These are phyloP conservation scores for Aspergillus melleus DNA, from an alignment of 2,329 filamentous ascomycete species.

Conservation along the genomic window DNA sequence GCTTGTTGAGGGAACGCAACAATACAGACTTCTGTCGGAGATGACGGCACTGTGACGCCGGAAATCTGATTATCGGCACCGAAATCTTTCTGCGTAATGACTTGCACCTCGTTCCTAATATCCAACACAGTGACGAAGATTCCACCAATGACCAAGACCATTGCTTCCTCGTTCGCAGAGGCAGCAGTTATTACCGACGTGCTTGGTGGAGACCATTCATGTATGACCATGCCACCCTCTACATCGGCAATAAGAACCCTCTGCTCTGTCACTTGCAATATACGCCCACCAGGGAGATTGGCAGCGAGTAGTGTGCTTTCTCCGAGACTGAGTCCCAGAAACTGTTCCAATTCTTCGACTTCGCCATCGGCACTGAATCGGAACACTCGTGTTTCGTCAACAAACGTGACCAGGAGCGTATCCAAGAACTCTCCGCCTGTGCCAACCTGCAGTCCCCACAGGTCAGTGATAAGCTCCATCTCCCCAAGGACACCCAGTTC, in stretches of 20 bases:
- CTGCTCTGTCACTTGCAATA: constrained; percentile 75
- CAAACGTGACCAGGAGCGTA: constrained; percentile 75
- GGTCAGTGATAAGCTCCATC: constrained; percentile 68
- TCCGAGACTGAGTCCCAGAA: constrained; percentile 68
- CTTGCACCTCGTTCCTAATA: constrained; percentile 58
- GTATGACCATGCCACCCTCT: constrained; percentile 47
- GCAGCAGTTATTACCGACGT: constrained; percentile 69
- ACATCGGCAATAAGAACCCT: constrained; percentile 63
- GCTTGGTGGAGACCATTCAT: constrained; percentile 48
- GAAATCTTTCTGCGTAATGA: constrained; percentile 62
- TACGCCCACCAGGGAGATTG: constrained; percentile 62
- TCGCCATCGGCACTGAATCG: constrained; percentile 71
- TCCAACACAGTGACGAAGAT: constrained; percentile 69
- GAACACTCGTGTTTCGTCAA: constrained; percentile 82
- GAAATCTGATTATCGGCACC: constrained; percentile 74
- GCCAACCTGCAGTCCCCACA: constrained; percentile 67
- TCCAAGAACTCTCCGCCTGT: constrained; percentile 54
- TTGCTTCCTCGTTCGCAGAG: constrained; percentile 68
- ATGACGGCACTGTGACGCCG: constrained; percentile 73
- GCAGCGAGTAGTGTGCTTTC: constrained; percentile 70
- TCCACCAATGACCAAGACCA: constrained; percentile 75
- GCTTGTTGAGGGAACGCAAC: constrained; percentile 88
- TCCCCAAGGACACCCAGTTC: constrained; percentile 80
- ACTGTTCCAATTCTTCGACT: constrained; percentile 82
- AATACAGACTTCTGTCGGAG: constrained; percentile 67